A percentile compares a stretch with the other conserved stretches of the same genome.
These are phyloP conservation scores for Crepidotus variabilis DNA, from an alignment of 768 basidiomycete species.

Conservation along the genomic window DNA sequence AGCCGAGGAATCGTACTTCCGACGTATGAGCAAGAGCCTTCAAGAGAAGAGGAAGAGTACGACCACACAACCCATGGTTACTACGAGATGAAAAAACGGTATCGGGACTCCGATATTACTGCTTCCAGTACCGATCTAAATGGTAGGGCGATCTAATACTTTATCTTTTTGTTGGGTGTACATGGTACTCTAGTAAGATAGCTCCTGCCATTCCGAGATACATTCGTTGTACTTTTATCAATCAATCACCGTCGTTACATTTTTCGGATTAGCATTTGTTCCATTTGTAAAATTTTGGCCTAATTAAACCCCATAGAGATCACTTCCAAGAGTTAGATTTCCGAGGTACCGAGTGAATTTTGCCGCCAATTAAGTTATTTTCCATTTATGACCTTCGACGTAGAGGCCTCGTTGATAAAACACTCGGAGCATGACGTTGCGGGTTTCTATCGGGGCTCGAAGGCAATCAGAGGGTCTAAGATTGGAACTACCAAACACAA, in stretches of 20 bases:
- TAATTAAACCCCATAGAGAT: too few relatives aligned
- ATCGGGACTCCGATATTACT: constrained; percentile 17
- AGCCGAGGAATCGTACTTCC: constrained; percentile 20
- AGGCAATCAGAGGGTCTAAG: too few relatives aligned
- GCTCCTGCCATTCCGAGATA: background rate
- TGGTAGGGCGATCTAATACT: constrained; percentile 8
- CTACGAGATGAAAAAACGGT: constrained; percentile 21
- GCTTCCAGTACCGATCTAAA: constrained; percentile 16
- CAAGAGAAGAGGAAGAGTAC: constrained; percentile 7
- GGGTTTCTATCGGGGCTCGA: too few relatives aligned
- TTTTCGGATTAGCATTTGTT: too few relatives aligned
- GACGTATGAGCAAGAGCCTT: constrained; percentile 7
- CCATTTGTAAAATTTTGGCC: too few relatives aligned
- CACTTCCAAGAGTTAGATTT: too few relatives aligned
- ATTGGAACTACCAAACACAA: too few relatives aligned
- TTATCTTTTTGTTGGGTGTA: background rate
- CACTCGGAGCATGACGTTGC: too few relatives aligned
- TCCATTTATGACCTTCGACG: too few relatives aligned
- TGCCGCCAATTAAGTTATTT: too few relatives aligned
- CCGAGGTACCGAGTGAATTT: too few relatives aligned
- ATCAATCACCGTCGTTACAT: background rate
- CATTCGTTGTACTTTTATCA: background rate
- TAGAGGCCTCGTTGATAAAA: too few relatives aligned
- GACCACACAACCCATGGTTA: constrained; percentile 9
- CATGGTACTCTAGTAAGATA: background rate